phyloP scores from a whole-genome alignment of 1,284 basidiomycete species.

The Irpex lacteus region DNA sequence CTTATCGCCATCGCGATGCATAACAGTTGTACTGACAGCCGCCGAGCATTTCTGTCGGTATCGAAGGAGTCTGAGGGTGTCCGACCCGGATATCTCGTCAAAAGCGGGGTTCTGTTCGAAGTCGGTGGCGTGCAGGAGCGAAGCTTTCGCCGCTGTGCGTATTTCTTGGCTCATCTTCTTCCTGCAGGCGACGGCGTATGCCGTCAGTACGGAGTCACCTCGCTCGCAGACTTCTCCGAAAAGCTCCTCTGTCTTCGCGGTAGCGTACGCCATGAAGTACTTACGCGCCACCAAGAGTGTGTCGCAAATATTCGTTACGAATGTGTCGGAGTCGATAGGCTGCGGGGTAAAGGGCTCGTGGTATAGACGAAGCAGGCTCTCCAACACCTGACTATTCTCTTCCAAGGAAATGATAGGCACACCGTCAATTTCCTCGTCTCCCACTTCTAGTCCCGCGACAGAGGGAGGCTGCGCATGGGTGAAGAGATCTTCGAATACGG shows the following conservation, averaged over 20 bases:
- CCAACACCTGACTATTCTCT: slow-evolving; percentile 4
- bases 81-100: not conserved
- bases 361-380: slow-evolving; percentile 8
- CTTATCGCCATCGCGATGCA: too few relatives aligned
- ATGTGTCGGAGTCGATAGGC: not conserved
- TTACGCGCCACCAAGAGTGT: not conserved
- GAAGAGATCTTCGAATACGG: slow-evolving; percentile 19
- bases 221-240: not conserved
- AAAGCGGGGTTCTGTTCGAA: not conserved
- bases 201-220: not conserved
- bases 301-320: not conserved
- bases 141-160: not conserved
- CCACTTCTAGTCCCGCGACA: not conserved
- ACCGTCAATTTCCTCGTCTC: not conserved
- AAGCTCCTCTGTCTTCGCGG: not conserved
- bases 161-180: slow-evolving; percentile 11
- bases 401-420: slow-evolving; percentile 6
- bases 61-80: not conserved
- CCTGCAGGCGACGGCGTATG: slow-evolving; percentile 14
- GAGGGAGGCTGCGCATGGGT: not conserved
- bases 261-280: not conserved
- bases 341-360: not conserved
- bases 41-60: not conserved
- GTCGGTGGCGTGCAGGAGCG: not conserved
- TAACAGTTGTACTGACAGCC: too few relatives aligned